phyloP scores from a whole-genome alignment of 192 early-diverging fungal species.

The Linnemannia elongata region DNA sequence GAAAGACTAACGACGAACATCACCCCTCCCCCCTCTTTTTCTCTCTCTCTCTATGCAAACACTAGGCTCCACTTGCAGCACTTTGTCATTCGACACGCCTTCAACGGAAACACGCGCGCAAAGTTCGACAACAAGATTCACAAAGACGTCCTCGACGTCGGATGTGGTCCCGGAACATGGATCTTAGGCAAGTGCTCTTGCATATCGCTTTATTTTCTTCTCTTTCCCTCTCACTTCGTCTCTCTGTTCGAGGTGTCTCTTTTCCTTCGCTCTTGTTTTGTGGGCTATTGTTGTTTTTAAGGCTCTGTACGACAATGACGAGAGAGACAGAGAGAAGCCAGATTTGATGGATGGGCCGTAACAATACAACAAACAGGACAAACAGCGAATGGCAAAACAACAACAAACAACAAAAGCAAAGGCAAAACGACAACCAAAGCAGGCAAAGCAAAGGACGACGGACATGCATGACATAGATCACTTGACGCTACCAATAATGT shows the following conservation, averaged over 20 bases:
- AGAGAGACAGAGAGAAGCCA: not conserved
- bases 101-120: slow-evolving; percentile 48
- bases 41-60: not conserved
- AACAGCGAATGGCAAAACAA: not conserved
- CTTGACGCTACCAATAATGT: not conserved
- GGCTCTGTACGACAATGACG: not conserved
- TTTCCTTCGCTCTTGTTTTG: not conserved
- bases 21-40: not conserved
- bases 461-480: not conserved
- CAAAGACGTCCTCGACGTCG: slow-evolving; percentile 54
- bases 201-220: not conserved
- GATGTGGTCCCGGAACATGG: slow-evolving; percentile 54
- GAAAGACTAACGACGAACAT: not conserved
- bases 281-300: not conserved
- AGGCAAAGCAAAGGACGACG: not conserved
- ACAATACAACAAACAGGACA: slow-evolving; percentile 1
- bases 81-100: slow-evolving; percentile 49
- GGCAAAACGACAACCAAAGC: not conserved
- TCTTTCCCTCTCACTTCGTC: not conserved
- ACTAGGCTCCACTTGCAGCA: slow-evolving; percentile 48
- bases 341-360: not conserved
- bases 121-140: slow-evolving; percentile 54
- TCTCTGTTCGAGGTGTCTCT: not conserved
- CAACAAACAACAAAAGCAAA: not conserved
- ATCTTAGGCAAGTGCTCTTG: slow-evolving; percentile 32